Percentiles rank a stretch among this genome's conserved stretches.
phyloP scores from a whole-genome alignment of 2,329 filamentous ascomycete genomes.

The Gnomoniopsis sp. region DNA sequence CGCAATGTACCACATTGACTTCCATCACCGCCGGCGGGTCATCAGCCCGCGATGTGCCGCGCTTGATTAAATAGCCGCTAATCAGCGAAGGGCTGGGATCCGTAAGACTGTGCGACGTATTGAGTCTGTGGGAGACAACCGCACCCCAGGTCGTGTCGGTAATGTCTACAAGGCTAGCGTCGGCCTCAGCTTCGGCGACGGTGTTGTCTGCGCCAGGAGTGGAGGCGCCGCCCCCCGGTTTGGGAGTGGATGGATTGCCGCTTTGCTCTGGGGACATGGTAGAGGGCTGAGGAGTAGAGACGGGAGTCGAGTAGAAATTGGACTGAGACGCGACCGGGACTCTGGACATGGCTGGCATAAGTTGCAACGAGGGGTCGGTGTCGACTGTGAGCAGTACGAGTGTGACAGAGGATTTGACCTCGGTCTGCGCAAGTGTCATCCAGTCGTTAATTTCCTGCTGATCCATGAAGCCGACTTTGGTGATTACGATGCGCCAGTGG shows the following conservation, averaged over 20 bases:
- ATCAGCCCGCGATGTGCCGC: slow-evolving; percentile 51
- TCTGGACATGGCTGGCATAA: slow-evolving; percentile 54
- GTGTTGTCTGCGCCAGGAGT: slow-evolving; percentile 46
- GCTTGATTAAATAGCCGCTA: slow-evolving; percentile 65
- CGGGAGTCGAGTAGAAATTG: slow-evolving; percentile 58
- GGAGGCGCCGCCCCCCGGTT: slow-evolving; percentile 35
- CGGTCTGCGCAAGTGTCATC: slow-evolving; percentile 49
- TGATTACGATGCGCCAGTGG: slow-evolving; percentile 74
- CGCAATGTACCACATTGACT: slow-evolving; percentile 59
- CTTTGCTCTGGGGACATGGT: slow-evolving; percentile 60
- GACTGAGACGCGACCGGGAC: slow-evolving; percentile 42
- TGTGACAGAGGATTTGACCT: slow-evolving; percentile 48
- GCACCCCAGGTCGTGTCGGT: slow-evolving; percentile 76
- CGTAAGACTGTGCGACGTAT: slow-evolving; percentile 53
- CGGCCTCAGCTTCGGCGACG: slow-evolving; percentile 41
- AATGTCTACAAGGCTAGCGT: slow-evolving; percentile 67
- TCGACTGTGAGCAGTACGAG: slow-evolving; percentile 64
- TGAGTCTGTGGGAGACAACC: slow-evolving; percentile 63
- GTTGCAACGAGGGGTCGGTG: slow-evolving; percentile 59
- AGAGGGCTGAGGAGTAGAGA: slow-evolving; percentile 61
- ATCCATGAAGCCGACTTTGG: slow-evolving; percentile 67
- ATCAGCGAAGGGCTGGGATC: slow-evolving; percentile 56
- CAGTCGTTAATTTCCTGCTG: slow-evolving; percentile 61
- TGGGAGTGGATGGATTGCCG: slow-evolving; percentile 47
- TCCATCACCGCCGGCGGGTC: slow-evolving; percentile 61